Conservation (phyloP, 495 filamentous ascomycete genomes). For the Hamigera avellanea region DNA sequence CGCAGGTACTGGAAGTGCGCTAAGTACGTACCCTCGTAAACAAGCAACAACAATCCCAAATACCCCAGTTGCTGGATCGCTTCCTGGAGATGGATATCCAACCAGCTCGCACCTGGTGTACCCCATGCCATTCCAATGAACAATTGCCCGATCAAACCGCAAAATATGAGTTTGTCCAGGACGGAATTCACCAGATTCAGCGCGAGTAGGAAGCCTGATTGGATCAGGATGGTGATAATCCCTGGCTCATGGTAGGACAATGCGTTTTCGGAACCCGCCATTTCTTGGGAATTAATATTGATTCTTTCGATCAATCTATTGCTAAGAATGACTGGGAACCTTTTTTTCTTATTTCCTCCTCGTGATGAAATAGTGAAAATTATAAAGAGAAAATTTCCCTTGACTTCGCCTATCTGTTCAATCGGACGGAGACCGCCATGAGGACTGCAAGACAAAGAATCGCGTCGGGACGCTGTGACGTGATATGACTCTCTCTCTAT, state of each 20-base stretch:
- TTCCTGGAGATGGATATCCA: conserved; percentile 34
- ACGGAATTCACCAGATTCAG: conserved; percentile 47
- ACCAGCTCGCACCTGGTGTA: conserved; percentile 45
- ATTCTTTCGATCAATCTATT: conserved; percentile 1
- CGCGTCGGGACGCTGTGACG: too few species aligned
- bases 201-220: conserved; percentile 52
- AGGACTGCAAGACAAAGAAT: too few species aligned
- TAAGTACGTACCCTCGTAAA: conserved; percentile 49
- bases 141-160: conserved; percentile 65
- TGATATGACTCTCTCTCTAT: too few species aligned
- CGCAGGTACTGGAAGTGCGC: too few species aligned
- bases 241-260: conserved; percentile 50
- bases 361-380: too few species aligned
- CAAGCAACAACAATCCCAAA: conserved; percentile 60
- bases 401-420: too few species aligned
- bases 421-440: too few species aligned
- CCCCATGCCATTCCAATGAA: conserved; percentile 63
- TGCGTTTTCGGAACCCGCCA: conserved; percentile 9
- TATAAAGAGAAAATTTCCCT: too few species aligned
- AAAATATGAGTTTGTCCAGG: conserved; percentile 53
- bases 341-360: too few species aligned
- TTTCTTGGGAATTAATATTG: neutral
- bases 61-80: conserved; percentile 62
- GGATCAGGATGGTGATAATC: conserved; percentile 46
- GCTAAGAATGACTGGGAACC: neutral